Conservation (phyloP, 1,139 yeast species). For the Geotrichum restrictum region DNA sequence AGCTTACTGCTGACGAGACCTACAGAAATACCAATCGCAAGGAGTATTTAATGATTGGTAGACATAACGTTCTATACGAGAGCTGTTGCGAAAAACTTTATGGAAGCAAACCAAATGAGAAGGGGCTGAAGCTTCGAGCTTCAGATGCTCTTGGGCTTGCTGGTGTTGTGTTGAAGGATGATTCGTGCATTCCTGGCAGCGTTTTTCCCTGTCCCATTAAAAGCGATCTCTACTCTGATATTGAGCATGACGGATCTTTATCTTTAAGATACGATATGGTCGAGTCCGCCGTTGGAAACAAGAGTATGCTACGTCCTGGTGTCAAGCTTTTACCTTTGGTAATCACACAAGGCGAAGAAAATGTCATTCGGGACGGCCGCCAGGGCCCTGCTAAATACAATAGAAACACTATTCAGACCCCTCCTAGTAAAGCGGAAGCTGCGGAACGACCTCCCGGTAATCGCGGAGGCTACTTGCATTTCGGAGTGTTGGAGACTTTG, state of each 20-base stretch:
- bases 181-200: conserved; percentile 48
- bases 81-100: conserved; percentile 30
- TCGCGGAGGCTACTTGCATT: conserved; percentile 40
- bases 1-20: conserved; percentile 63
- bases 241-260: conserved; percentile 55
- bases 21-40: conserved; percentile 51
- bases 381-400: conserved; percentile 31
- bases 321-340: conserved; percentile 60
- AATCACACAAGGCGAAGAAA: conserved; percentile 41
- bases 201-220: conserved; percentile 57
- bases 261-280: conserved; percentile 60
- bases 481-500: conserved; percentile 44
- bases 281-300: conserved; percentile 38
- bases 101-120: conserved; percentile 32
- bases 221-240: conserved; percentile 49
- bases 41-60: conserved; percentile 37
- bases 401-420: conserved; percentile 31
- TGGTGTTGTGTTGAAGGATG: conserved; percentile 53
- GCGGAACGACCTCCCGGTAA: conserved; percentile 33
- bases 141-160: conserved; percentile 55
- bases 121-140: conserved; percentile 44
- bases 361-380: conserved; percentile 16
- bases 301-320: conserved; percentile 83
- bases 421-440: conserved; percentile 37
- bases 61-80: conserved; percentile 28